phyloP scores from a whole-genome alignment of 192 early-diverging fungal species.

The Gonapodya prolifera region DNA sequence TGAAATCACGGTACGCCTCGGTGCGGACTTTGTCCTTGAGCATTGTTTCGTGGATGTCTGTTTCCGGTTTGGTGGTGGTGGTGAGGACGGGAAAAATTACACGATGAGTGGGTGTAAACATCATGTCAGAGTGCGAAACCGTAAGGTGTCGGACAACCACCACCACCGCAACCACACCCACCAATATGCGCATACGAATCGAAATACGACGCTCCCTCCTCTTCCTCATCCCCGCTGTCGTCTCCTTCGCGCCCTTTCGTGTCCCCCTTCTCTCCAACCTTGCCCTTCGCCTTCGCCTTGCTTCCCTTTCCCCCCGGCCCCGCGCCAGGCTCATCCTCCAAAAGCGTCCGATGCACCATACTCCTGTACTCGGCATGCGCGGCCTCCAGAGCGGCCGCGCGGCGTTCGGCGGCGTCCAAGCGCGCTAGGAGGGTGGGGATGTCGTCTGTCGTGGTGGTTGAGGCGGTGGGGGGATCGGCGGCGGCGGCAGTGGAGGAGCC shows the following conservation, averaged over 20 bases:
- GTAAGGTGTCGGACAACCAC: constrained; percentile 15
- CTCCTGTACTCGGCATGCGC: constrained; percentile 20
- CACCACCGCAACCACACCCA: not conserved
- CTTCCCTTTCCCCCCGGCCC: not conserved
- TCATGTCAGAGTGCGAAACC: constrained; percentile 50
- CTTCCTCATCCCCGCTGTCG: constrained; percentile 12
- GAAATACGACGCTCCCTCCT: constrained; percentile 8
- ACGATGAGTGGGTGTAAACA: not conserved
- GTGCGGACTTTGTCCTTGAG: constrained; percentile 72
- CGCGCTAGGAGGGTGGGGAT: constrained; percentile 8
- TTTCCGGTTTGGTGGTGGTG: constrained; percentile 27
- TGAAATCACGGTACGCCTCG: constrained; percentile 64
- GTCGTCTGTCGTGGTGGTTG: not conserved
- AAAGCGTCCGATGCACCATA: constrained; percentile 26
- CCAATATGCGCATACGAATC: constrained; percentile 1
- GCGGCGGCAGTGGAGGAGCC: not conserved
- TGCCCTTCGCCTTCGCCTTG: not conserved
- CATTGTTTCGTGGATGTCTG: constrained; percentile 70
- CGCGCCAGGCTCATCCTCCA: constrained; percentile 17
- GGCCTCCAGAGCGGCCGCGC: constrained; percentile 10
- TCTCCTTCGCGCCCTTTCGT: constrained; percentile 8
- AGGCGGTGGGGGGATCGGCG: not conserved
- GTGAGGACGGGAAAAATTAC: not conserved
- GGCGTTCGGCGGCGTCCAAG: constrained; percentile 1
- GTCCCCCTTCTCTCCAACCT: not conserved